Evolutionary conservation across 1,284 basidiomycete species (phyloP), one percentile per base, ranked within the genome.

Genomic region (Cutaneotrichosporon sp.): DNA sequence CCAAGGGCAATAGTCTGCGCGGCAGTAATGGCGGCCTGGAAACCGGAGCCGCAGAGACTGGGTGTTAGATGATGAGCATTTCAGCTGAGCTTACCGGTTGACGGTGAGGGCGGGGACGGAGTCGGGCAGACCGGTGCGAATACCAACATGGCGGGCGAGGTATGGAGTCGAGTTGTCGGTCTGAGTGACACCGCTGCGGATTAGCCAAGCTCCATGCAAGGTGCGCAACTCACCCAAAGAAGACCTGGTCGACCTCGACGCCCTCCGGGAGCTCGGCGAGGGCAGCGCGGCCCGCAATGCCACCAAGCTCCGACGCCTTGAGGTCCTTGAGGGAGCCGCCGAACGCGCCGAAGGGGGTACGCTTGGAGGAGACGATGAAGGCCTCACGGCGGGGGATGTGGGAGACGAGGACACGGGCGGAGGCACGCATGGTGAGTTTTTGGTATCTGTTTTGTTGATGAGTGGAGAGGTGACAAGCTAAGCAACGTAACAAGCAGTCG

Each of bases 321-420:
- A 72, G 62, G 54, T 71, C 68, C 60, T 74, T 75, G 54, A 77
- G 65, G 41, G 76, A 77, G 52, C 79, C 79, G 22, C 79, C 79
- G 55, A 79, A 81, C 1, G 79, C 76, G 22, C 79, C 79, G 55
- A 80, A 81, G 6, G 79, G 76, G 0, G 79, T 80, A n/a, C 79
- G 72, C 54, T 75, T 71, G 10, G 70, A 66, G 41, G 71, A 57
- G 31, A 70, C 71, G 55, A 73, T 67, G 55, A 63, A 73, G 4
- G 69, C 63, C 42, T 72, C 66, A 9, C 55, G 63, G 42, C 52
- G 46, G 19, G 52, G 26, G 41, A 49, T 35, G 52, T 54, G 52
- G 34, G 52, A 48, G 32, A 49, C 52, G 20, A 49, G 52, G 41
- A 25, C 22, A 37, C 35, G 47, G 20, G 48, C 46, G 32, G 50